Conservation (phyloP, 495 filamentous ascomycete genomes). For the Trichoderma gamsii region DNA sequence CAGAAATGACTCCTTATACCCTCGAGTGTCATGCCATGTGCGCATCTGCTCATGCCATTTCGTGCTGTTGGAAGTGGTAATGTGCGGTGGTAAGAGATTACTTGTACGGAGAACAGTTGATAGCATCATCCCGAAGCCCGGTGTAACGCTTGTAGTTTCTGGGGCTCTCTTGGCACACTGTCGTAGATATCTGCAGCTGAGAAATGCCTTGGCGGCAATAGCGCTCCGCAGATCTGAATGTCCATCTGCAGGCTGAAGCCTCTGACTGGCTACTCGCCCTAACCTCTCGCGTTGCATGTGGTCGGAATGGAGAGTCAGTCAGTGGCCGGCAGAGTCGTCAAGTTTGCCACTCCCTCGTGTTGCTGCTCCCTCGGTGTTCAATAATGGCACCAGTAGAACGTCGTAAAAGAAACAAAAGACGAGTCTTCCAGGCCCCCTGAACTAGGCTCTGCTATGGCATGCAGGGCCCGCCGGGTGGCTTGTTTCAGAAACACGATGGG, state of each 20-base stretch:
- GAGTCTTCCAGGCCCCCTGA: neutral
- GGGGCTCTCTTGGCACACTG: neutral
- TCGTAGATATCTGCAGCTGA: neutral
- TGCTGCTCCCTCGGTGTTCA: neutral
- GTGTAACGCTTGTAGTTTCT: neutral
- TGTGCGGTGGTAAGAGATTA: neutral
- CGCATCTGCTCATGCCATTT: neutral
- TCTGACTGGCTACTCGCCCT: neutral
- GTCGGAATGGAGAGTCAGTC: slow-evolving; percentile 6
- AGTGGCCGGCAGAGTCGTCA: neutral
- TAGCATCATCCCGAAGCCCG: too few relatives aligned
- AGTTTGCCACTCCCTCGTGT: slow-evolving; percentile 1
- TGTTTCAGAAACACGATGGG: slow-evolving; percentile 1
- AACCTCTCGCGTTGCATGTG: neutral
- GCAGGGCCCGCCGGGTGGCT: slow-evolving; percentile 11
- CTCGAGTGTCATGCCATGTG: neutral
- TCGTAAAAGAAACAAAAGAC: neutral
- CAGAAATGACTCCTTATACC: neutral
- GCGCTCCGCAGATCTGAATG: neutral
- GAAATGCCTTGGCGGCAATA: neutral
- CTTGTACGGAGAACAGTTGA: neutral
- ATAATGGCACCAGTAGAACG: neutral
- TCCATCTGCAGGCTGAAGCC: neutral
- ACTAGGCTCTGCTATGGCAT: slow-evolving; percentile 7
- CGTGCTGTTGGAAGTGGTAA: neutral